phyloP scores from a whole-genome alignment of 192 early-diverging fungal species.

The Coemansia sp. region DNA sequence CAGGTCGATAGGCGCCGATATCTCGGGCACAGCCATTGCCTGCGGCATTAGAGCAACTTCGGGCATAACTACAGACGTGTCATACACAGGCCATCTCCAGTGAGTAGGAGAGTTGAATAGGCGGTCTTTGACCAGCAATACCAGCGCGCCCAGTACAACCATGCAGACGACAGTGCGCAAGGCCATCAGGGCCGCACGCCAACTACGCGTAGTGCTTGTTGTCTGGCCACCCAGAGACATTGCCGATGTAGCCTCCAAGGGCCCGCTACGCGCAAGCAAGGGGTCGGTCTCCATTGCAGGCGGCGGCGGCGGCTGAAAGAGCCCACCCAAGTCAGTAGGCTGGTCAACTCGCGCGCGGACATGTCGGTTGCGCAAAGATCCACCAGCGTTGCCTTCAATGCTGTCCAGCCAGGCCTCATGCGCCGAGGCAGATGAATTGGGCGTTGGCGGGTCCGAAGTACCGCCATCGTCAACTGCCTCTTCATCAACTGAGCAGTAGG shows the following conservation, averaged over 20 bases:
- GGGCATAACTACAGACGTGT: background rate
- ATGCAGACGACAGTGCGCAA: background rate
- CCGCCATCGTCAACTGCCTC: background rate
- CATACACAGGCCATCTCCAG: background rate
- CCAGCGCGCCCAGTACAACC: background rate
- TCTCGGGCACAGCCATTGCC: background rate
- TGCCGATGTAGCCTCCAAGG: background rate
- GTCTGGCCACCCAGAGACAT: background rate
- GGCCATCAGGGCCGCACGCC: constrained; percentile 1
- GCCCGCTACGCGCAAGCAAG: background rate
- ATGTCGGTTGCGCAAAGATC: constrained; percentile 3
- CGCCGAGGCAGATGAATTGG: background rate
- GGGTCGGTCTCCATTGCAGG: background rate
- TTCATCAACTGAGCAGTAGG: background rate
- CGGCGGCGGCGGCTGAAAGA: background rate
- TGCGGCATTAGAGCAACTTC: background rate
- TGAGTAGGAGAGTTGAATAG: background rate
- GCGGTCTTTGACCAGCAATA: constrained; percentile 1
- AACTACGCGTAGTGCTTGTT: background rate
- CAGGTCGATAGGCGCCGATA: background rate
- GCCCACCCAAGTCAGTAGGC: background rate
- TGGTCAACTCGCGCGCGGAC: background rate
- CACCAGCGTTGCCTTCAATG: background rate
- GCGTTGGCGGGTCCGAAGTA: background rate
- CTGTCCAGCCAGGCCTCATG: background rate